phyloP scores from a whole-genome alignment of 345 rosid genomes.

The rapeseed (Brassica napus) region DNA sequence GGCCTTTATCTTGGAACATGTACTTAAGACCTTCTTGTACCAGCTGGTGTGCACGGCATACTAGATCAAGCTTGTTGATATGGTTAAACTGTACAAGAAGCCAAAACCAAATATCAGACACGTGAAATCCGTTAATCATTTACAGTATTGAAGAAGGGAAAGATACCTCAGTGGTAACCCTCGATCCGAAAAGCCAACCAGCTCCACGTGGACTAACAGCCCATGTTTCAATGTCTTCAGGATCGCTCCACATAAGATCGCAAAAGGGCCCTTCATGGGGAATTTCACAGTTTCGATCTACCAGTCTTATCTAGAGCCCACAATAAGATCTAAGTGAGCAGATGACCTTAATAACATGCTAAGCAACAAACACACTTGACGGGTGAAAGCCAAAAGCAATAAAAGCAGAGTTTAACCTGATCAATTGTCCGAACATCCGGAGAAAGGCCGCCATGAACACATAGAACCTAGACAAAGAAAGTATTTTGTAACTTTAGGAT shows the following conservation, averaged over 20 bases:
- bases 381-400: slow-evolving; percentile 2
- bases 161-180: slow-evolving; percentile 92
- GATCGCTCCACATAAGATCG: slow-evolving; percentile 99
- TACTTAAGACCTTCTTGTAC: slow-evolving; percentile 99
- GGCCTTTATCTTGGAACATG: slow-evolving; percentile 99
- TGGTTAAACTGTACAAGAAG: slow-evolving; percentile 72
- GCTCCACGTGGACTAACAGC: slow-evolving; percentile 99
- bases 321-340: slow-evolving; percentile 22
- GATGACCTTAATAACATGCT: slow-evolving; percentile 17
- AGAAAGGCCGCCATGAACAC: slow-evolving; percentile 99
- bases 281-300: slow-evolving; percentile 97
- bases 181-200: slow-evolving; percentile 99
- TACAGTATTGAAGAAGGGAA: neutral
- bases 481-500: neutral
- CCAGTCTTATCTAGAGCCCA: slow-evolving; percentile 72
- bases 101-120: slow-evolving; percentile 14
- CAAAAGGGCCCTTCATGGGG: slow-evolving; percentile 99
- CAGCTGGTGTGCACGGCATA: slow-evolving; percentile 99
- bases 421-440: slow-evolving; percentile 96
- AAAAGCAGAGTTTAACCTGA: slow-evolving; percentile 56
- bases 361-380: no score
- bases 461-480: slow-evolving; percentile 67
- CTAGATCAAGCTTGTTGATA: slow-evolving; percentile 90
- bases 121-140: slow-evolving; percentile 11
- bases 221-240: slow-evolving; percentile 99